phyloP scores from a whole-genome alignment of 345 rosid species.

The Heritiera fomes region DNA sequence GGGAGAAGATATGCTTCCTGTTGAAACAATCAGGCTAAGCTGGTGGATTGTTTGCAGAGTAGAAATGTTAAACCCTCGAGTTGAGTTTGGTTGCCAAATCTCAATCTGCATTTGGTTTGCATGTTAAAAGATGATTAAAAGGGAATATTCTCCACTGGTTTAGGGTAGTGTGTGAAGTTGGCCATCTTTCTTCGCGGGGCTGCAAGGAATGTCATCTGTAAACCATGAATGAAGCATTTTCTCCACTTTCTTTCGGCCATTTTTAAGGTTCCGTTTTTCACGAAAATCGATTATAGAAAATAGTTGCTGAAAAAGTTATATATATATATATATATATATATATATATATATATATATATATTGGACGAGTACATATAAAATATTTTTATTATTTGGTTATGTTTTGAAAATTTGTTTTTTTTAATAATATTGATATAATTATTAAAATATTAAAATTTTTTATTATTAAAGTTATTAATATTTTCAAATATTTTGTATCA shows the following conservation, averaged over 20 bases:
- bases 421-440: too few relatives aligned
- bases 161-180: slow-evolving; percentile 26
- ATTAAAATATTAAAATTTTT: too few relatives aligned
- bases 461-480: too few relatives aligned
- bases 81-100: not conserved
- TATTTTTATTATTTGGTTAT: too few relatives aligned
- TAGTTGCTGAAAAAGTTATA: too few relatives aligned
- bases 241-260: not conserved
- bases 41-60: not conserved
- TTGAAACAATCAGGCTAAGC: not conserved
- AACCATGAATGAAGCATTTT: slow-evolving; percentile 29
- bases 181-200: slow-evolving; percentile 33
- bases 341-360: too few relatives aligned
- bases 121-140: slow-evolving; percentile 20
- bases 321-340: too few relatives aligned
- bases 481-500: too few relatives aligned
- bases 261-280: too few relatives aligned
- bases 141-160: slow-evolving; percentile 31
- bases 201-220: slow-evolving; percentile 30
- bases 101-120: not conserved
- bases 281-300: too few relatives aligned
- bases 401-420: too few relatives aligned
- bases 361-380: too few relatives aligned
- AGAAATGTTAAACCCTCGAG: not conserved
- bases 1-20: not conserved